Evolutionary conservation across 75 land plant genomes (phyloP), one percentile per base, ranked within the genome.

Genomic region (Isoetes taiwanensis): DNA sequence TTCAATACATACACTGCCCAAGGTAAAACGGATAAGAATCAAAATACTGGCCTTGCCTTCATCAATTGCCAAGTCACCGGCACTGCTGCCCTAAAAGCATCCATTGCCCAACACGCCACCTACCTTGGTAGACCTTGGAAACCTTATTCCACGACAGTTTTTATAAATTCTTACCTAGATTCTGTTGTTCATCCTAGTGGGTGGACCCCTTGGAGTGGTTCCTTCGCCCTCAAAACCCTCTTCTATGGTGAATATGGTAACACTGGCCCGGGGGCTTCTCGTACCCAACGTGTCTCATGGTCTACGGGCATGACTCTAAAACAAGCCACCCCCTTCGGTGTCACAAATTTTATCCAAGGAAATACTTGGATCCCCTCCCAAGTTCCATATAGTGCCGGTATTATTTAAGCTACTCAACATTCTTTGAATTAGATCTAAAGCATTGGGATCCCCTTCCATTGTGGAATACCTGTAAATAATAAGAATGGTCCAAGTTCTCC

Each of bases 121-220:
- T 46, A 46, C 50, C 50, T 46, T 46, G 50, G 50, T 6, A 46
- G 50, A n/a, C 50, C 50, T 6, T 46, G 50, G 50, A 46, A 46
- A 23, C 50, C 25, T 23, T 46, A 46, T 23, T 46, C 50, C 5
- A 5, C 12, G 16, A 46, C 50, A 46, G 50, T 46, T 4, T 46
- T 46, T 23, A 46, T 19, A 23, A 46, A 6, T 6, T 46, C 50
- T 6, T 6, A 19, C 50, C 16, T 46, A 5, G 23, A 23, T n/a
- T 19, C 16, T 46, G n/a, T 46, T 6, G 23, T 46, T 19, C 12
- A 46, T 6, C 50, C 50, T 4, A 16, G 50, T 46, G 50, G 50
- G 23, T 46, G 50, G 50, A 16, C 25, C 21, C 21, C 16, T 6
- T 46, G 50, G 50, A 46, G 23, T 23, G 50, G 50, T 19, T 19